These are phyloP conservation scores for Curvularia lunata DNA, from an alignment of 2,329 filamentous ascomycete species.

Conservation along the genomic window DNA sequence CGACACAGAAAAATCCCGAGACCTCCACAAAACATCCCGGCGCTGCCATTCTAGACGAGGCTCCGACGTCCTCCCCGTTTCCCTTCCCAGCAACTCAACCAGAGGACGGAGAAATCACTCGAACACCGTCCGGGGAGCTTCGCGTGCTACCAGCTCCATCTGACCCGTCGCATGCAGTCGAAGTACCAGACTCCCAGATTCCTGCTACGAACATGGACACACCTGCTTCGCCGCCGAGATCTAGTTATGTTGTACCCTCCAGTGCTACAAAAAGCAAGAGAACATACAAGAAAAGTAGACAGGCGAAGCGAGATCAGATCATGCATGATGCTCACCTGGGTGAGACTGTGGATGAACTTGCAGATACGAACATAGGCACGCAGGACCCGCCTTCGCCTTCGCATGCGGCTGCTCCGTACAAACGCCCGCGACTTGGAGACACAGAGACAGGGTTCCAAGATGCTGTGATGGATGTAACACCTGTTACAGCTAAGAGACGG, in stretches of 20 bases:
- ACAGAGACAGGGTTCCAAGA: neutral
- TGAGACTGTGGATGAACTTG: neutral
- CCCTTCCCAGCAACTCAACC: conserved; percentile 13
- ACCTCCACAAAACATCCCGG: neutral
- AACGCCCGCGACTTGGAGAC: neutral
- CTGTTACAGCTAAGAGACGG: conserved; percentile 4
- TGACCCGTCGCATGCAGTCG: conserved; percentile 9
- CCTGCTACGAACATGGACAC: neutral
- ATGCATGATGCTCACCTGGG: neutral
- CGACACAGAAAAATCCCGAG: neutral
- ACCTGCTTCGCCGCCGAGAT: conserved; percentile 11
- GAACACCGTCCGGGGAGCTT: neutral
- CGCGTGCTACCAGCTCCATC: neutral
- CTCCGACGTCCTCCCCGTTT: conserved; percentile 12
- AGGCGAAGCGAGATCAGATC: conserved; percentile 1
- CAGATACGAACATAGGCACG: conserved; percentile 2
- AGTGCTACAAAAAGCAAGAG: conserved; percentile 13
- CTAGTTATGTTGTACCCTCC: conserved; percentile 14
- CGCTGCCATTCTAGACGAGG: neutral
- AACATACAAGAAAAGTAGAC: conserved; percentile 13
- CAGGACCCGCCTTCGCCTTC: neutral
- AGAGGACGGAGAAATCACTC: neutral
- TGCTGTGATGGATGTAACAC: neutral
- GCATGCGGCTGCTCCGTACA: neutral
- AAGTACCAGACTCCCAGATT: conserved; percentile 24